These are phyloP conservation scores for Fragilaria radians DNA, from an alignment of 108 stramenopile species.

Conservation along the genomic window DNA sequence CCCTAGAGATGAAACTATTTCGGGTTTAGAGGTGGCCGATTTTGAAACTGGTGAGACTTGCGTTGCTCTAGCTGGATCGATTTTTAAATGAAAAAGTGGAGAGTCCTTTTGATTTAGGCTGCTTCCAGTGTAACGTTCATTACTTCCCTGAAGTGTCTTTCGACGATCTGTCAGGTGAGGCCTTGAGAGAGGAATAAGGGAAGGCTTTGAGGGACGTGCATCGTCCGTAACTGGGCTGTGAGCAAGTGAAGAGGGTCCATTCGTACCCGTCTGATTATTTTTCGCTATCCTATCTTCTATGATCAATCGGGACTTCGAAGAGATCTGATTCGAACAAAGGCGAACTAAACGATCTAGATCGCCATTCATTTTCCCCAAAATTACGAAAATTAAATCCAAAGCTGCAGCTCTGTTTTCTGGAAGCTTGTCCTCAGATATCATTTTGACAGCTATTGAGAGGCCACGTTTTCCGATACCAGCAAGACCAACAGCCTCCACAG, in stretches of 20 bases:
- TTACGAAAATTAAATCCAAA: constrained; percentile 58
- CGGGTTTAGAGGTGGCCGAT: no score
- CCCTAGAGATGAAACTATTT: not conserved
- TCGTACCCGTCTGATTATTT: not conserved
- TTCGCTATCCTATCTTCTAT: constrained; percentile 50
- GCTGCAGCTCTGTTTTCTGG: constrained; percentile 57
- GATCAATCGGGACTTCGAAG: constrained; percentile 39
- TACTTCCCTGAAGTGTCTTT: not conserved
- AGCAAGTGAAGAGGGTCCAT: not conserved
- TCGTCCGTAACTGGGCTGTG: not conserved
- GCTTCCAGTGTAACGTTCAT: not conserved
- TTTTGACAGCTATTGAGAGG: constrained; percentile 40
- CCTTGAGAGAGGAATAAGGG: not conserved
- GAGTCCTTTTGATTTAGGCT: no score
- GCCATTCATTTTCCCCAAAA: constrained; percentile 60
- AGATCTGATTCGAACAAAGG: constrained; percentile 40
- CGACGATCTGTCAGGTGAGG: not conserved
- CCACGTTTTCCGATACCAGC: constrained; percentile 75
- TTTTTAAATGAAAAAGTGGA: not conserved
- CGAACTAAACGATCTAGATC: constrained; percentile 53
- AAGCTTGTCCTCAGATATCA: constrained; percentile 64
- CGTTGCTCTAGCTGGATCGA: no score
- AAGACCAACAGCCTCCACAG: constrained; percentile 51
- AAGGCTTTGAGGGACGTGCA: not conserved
- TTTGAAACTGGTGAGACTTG: no score